Base-by-base conservation (phyloP, 768 basidiomycete genomes). In the Zangia roseola region DNA sequence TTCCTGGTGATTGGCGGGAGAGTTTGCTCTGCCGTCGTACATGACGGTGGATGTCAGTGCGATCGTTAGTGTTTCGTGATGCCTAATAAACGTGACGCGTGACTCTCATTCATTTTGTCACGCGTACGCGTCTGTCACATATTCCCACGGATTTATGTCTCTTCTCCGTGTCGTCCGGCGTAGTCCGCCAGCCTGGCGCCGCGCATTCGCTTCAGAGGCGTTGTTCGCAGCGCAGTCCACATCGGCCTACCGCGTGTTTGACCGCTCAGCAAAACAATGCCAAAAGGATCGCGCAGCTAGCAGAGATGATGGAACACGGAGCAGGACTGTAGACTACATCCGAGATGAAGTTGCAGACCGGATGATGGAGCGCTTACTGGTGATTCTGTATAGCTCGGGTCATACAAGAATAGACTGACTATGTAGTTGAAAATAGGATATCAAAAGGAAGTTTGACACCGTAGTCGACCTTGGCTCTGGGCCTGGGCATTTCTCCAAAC, bases 391-490 rank as follows among this genome's bases (percentile, higher is more conserved):
- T 45, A 31, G 3, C 39, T 26, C 43, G 35, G 37, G 25, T 43
- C 41, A 47, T 26, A 21, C 19, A 23, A 17, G 25, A 26, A 40
- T 21, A 41, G 35, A 36, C 49, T 51, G 36, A 57, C 40, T 38
- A n/a, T 5, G 10, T 33, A 20, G 5, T 10, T 41, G 17, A 30
- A 17, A 21, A 23, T 60, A 98, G 95, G 95, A 99, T 66, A 88
- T 99, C 56, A 94, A 90, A 69, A 80, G 86, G 37, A 85, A 81
- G 28, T 97, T 94, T 60, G 71, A 75, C 40, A 76, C 82, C 2
- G 74, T 99, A 19, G 70, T 98, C 16, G 97, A 99, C 70, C 71
- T 97, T 23, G 91, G 92, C 1, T 84, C 92, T 24, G 94, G 95
- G 10, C 76, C 97, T 3, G 97, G 97, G 1, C 94, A 94, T 70